phyloP scores from a whole-genome alignment of 441 rosid genomes.

The Monsonia emarginata region DNA sequence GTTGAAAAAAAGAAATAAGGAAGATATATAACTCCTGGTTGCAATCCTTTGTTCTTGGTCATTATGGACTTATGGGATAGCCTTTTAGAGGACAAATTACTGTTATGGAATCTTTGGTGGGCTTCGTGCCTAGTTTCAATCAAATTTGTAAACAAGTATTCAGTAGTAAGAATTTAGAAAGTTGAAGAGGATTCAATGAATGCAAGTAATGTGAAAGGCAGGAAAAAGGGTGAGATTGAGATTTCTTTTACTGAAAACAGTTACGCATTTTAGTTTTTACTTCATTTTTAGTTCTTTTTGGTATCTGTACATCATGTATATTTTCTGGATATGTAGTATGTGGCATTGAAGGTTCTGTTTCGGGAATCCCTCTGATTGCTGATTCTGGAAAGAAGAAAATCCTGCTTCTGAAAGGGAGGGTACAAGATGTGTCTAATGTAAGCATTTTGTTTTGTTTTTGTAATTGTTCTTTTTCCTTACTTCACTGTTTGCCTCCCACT shows the following conservation, averaged over 20 bases:
- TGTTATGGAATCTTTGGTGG: no score
- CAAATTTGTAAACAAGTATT: no score
- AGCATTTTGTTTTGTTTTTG: slow-evolving; percentile 20
- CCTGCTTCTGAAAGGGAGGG: slow-evolving; percentile 47
- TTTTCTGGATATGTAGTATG: background rate
- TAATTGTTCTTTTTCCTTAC: background rate
- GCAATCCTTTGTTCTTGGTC: no score
- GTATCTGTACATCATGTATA: background rate
- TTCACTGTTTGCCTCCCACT: background rate
- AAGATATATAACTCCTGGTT: no score
- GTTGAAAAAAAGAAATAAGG: no score
- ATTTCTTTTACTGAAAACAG: background rate
- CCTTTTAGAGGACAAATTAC: no score
- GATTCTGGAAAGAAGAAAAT: slow-evolving; percentile 51
- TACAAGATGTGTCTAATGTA: slow-evolving; percentile 38
- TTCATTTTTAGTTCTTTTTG: background rate
- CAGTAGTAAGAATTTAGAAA: background rate
- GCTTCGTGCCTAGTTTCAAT: no score
- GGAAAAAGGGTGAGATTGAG: background rate
- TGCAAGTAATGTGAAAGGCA: background rate
- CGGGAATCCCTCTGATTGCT: slow-evolving; percentile 36
- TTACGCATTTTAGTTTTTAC: background rate
- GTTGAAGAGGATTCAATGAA: background rate
- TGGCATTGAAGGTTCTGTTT: slow-evolving; percentile 25
- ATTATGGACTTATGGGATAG: no score